Base-by-base conservation (phyloP, 2,329 filamentous ascomycete species). In the Aspergillus alliaceus region DNA sequence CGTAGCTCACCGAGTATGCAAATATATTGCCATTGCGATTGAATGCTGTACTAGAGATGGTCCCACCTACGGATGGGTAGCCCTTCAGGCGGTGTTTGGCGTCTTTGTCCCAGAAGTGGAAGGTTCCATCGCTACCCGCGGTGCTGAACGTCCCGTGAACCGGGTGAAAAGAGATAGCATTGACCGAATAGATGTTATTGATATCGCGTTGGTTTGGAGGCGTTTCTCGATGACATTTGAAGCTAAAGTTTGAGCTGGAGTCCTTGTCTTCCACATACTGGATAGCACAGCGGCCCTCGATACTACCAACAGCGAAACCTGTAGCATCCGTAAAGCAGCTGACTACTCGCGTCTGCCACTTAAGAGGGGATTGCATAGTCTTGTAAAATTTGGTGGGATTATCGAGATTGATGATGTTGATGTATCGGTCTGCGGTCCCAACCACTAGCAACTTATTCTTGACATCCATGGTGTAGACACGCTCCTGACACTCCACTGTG, bases 221-320 rank as follows among this genome's bases (percentile, higher is more conserved):
- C 5, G 86, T 85, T 68, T 96, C 91, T 58, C 95, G 92, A 76
- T 99, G 95, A 77, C 95, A 99, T 78, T 98, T 98, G 86, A 99
- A 99, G 40, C 91, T 96, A 82, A 99, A 99, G 80, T 99, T 98
- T 70, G 88, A 90, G 68, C 87, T 85, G 3, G 89, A 80, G 72
- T 99, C 92, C 77, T 97, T 97, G 42, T 99, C 95, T 69, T 99
- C 93, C 34, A 97, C 91, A 69, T 99, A 98, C 73, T 99, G 95
- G 62, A 99, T 99, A 1, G 95, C 95, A 74, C 95, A 99, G 55
- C 95, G 89, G 29, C 95, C 95, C 75, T 99, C 95, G 68, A 99
- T 96, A 72, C 91, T 96, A 54, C 95, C 95, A 51, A 99, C 90
- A 1, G 95, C 95, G 70, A 96, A 99, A 6, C 95, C 95, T 0